Conservation (phyloP, 768 basidiomycete species). For the Leucogyrophana mollusca region DNA sequence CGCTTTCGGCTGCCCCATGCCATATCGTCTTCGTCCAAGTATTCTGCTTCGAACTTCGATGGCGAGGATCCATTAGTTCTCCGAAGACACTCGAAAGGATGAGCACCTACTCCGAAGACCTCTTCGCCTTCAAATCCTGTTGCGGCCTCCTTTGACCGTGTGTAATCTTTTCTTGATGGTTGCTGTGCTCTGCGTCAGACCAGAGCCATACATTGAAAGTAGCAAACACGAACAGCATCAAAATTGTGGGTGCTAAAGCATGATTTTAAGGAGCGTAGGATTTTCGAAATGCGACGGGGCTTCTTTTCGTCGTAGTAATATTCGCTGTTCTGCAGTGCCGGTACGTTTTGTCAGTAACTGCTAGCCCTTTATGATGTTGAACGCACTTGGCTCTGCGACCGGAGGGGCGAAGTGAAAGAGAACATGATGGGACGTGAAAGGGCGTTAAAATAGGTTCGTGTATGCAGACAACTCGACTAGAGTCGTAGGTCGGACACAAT, state of each 20-base stretch:
- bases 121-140: constrained; percentile 17
- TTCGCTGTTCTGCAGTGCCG: constrained; percentile 6
- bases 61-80: not conserved
- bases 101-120: constrained; percentile 16
- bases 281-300: constrained; percentile 4
- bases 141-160: constrained; percentile 8
- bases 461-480: not conserved
- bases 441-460: not conserved
- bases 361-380: too few species aligned
- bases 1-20: constrained; percentile 16
- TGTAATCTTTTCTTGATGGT: constrained; percentile 17
- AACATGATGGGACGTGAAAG: constrained; percentile 9
- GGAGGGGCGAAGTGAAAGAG: not conserved
- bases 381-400: not conserved
- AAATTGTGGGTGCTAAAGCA: constrained; percentile 17
- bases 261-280: constrained; percentile 15
- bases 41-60: constrained; percentile 19
- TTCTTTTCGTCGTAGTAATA: constrained; percentile 8
- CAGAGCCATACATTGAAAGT: not conserved
- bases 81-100: not conserved
- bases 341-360: too few species aligned
- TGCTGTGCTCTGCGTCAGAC: not conserved
- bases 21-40: constrained; percentile 26
- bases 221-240: constrained; percentile 9
- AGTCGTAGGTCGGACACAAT: not conserved